Evolutionary conservation across 768 basidiomycete genomes (phyloP).

Genomic region (Kockovaella imperatae): DNA sequence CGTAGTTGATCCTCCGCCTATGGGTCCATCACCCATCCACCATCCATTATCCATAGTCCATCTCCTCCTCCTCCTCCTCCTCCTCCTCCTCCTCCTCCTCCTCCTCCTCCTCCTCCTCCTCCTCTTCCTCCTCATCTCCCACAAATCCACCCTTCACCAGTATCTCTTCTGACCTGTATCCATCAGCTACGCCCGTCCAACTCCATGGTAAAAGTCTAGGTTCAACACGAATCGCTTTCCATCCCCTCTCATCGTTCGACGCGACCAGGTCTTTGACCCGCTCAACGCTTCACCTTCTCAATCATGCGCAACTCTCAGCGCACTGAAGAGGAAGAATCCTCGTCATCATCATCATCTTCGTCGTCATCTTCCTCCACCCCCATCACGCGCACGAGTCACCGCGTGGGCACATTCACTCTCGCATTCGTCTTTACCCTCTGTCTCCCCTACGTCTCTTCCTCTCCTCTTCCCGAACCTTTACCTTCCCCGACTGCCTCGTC

Average conservation of each 20-base stretch:
- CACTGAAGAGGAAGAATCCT: too few relatives aligned
- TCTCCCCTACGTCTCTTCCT: conserved; percentile 19
- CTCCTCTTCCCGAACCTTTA: conserved; percentile 11
- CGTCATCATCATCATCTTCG: neutral
- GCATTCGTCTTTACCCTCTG: conserved; percentile 18
- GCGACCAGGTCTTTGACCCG: too few relatives aligned
- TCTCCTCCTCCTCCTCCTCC: neutral
- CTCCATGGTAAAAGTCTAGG: neutral
- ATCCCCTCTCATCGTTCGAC: conserved; percentile 3
- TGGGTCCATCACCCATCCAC: too few relatives aligned
- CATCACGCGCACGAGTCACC: conserved; percentile 4
- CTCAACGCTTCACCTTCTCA: too few relatives aligned
- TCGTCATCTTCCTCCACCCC: neutral
- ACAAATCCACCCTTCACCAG: conserved; percentile 21
- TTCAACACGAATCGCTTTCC: neutral
- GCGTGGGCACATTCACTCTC: neutral
- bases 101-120: neutral
- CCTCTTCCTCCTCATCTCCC: conserved; percentile 9
- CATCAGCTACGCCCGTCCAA: neutral
- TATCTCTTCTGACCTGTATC: conserved; percentile 5
- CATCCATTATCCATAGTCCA: neutral
- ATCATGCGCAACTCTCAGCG: too few relatives aligned
- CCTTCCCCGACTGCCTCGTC: neutral
- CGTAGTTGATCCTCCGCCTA: too few relatives aligned
- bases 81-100: neutral